phyloP scores from a whole-genome alignment of 2,329 filamentous ascomycete species.

The Phoma herbarum region DNA sequence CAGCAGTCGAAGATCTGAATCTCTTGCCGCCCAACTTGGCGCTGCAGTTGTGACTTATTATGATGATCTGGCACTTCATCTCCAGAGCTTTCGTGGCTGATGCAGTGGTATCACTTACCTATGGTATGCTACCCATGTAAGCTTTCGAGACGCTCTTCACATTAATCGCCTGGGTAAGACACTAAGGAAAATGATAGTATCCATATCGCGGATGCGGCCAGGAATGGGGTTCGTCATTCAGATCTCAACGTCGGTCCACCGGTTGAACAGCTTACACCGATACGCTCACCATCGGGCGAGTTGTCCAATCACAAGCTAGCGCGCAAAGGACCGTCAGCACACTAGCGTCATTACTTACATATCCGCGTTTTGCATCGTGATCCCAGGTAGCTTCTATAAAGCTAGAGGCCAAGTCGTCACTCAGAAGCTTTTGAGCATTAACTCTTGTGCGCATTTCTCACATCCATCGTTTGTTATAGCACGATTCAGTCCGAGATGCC shows the following conservation, averaged over 20 bases:
- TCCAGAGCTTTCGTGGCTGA: too few relatives aligned
- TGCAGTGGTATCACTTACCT: too few relatives aligned
- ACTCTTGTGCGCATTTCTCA: neutral
- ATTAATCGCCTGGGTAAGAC: too few relatives aligned
- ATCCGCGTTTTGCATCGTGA: neutral
- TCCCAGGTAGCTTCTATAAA: neutral
- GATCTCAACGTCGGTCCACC: neutral
- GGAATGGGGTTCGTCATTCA: neutral
- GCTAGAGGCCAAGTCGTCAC: neutral
- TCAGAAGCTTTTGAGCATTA: neutral
- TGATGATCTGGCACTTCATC: too few relatives aligned
- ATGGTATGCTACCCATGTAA: too few relatives aligned
- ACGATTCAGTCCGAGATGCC: slow-evolving; percentile 24
- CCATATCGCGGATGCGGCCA: neutral
- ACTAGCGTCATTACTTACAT: neutral
- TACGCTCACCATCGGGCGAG: neutral
- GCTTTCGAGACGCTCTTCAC: too few relatives aligned
- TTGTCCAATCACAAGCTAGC: neutral
- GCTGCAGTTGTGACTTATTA: too few relatives aligned
- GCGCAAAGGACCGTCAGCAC: neutral
- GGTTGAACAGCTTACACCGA: neutral
- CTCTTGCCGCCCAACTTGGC: too few relatives aligned
- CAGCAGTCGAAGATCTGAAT: too few relatives aligned
- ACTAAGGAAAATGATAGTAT: too few relatives aligned
- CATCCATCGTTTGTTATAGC: neutral